Conservation (phyloP, 129 eudicot genomes). For the Chrysanthemum makinoi region DNA sequence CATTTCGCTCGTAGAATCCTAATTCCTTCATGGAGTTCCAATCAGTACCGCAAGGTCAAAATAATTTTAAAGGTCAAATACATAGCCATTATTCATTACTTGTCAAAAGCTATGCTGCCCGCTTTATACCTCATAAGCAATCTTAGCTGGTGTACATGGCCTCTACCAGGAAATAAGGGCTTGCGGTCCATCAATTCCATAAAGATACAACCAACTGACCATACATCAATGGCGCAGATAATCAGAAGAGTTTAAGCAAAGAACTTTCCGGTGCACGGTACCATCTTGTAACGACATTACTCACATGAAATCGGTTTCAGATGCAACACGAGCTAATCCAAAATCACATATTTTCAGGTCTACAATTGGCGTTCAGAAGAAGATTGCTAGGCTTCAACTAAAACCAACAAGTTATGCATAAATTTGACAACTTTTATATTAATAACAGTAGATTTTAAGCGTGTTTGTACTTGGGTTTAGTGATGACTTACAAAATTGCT, state of each 20-base stretch:
- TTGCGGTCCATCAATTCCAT: constrained; percentile 89
- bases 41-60: constrained; percentile 56
- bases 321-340: constrained; percentile 89
- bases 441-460: too few species aligned
- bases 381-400: constrained; percentile 95
- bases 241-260: constrained; percentile 77
- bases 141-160: constrained; percentile 82
- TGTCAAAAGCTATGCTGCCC: background rate
- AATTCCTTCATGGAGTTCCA: constrained; percentile 93
- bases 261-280: constrained; percentile 92
- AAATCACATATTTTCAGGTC: constrained; percentile 93
- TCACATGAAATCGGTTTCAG: constrained; percentile 91
- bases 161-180: constrained; percentile 89
- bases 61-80: constrained; percentile 4
- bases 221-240: constrained; percentile 90
- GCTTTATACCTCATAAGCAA: constrained; percentile 69
- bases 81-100: background rate
- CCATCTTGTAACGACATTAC: constrained; percentile 91
- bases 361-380: constrained; percentile 79
- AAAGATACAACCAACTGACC: constrained; percentile 95
- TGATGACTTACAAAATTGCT: too few species aligned
- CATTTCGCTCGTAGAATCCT: constrained; percentile 78
- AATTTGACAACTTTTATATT: too few species aligned
- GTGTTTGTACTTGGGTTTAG: too few species aligned
- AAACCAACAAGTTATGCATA: too few species aligned